Percentiles rank a stretch among this genome's conserved stretches.
These are phyloP conservation scores for Russula olivacea DNA, from an alignment of 768 basidiomycete genomes.

Conservation along the genomic window DNA sequence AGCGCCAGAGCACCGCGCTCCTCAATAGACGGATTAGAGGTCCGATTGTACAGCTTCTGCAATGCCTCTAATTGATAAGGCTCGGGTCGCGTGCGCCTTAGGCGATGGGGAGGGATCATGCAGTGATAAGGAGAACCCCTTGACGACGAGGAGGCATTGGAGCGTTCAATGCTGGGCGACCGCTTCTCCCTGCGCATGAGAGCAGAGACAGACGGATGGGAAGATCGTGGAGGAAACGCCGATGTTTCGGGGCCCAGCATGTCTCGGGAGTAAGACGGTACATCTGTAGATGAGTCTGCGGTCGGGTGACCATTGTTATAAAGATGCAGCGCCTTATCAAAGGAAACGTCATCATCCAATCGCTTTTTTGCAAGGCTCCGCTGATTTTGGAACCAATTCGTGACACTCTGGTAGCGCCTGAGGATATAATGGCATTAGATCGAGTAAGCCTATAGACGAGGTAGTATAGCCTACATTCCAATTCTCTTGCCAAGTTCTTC, in stretches of 20 bases:
- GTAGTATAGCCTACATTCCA: constrained; percentile 56
- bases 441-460: constrained; percentile 5
- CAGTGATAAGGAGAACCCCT: constrained; percentile 43
- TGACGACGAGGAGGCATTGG: constrained; percentile 36
- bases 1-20: constrained; percentile 67
- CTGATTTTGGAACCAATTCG: constrained; percentile 86
- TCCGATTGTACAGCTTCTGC: constrained; percentile 61
- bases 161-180: constrained; percentile 27
- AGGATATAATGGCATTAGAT: constrained; percentile 27
- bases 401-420: constrained; percentile 75
- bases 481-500: constrained; percentile 60
- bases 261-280: constrained; percentile 30
- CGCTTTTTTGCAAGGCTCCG: constrained; percentile 71
- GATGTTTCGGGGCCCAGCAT: constrained; percentile 32
- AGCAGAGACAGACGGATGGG: constrained; percentile 37
- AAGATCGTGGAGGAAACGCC: constrained; percentile 35
- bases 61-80: constrained; percentile 71
- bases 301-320: constrained; percentile 26
- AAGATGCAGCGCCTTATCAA: constrained; percentile 29
- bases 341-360: constrained; percentile 49
- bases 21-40: constrained; percentile 71
- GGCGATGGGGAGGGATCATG: constrained; percentile 40
- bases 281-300: constrained; percentile 24
- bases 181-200: constrained; percentile 34
- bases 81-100: constrained; percentile 71